phyloP scores from a whole-genome alignment of 202 grass and related monocot genomes.

The Panicum virgatum region DNA sequence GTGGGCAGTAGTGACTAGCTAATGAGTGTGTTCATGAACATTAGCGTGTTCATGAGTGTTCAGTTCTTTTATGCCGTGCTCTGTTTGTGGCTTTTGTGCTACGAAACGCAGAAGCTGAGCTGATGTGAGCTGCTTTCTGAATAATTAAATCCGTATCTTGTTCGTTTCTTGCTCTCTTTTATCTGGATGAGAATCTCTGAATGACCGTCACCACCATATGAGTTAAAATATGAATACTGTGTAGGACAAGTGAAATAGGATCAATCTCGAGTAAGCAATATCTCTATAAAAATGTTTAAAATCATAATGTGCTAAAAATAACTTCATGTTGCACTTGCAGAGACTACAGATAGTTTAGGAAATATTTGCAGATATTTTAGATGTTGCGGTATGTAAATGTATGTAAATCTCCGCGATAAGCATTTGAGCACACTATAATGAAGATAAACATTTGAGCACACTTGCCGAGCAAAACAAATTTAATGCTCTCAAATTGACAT shows the following conservation, averaged over 20 bases:
- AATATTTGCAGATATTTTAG: no score
- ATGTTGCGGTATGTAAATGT: no score
- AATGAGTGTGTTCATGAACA: background rate
- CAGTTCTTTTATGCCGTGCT: background rate
- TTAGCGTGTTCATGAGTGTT: background rate
- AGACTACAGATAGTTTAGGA: no score
- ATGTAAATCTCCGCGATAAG: no score
- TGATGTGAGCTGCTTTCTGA: conserved; percentile 1
- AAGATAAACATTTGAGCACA: no score
- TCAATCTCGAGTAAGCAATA: no score
- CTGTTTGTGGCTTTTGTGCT: background rate
- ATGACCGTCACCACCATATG: background rate
- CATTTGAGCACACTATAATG: no score
- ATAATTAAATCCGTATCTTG: conserved; percentile 11
- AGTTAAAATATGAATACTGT: background rate
- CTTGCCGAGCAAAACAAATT: no score
- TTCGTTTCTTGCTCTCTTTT: background rate
- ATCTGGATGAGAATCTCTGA: background rate
- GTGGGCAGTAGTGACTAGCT: background rate
- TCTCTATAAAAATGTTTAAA: no score
- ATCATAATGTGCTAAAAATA: no score
- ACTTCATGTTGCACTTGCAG: no score
- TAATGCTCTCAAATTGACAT: no score
- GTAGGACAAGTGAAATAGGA: background rate
- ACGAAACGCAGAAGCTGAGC: background rate